phyloP scores from a whole-genome alignment of 495 filamentous ascomycete genomes.

The Podospora tetraspora region DNA sequence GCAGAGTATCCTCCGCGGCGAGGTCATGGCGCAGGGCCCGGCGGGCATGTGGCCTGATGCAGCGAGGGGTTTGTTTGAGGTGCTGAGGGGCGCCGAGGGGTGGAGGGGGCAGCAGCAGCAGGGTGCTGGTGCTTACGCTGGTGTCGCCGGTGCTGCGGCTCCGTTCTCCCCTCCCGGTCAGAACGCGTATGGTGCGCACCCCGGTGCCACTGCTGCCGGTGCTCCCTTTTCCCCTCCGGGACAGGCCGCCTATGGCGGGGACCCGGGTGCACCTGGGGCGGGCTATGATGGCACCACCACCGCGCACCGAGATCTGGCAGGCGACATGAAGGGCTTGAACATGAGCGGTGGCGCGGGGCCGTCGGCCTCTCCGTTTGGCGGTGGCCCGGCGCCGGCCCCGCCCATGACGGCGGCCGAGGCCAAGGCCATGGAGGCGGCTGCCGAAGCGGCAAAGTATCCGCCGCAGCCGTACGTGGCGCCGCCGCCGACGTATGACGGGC shows the following conservation, averaged over 20 bases:
- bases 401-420: slow-evolving; percentile 10
- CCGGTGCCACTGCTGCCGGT: no score
- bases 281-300: neutral
- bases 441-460: slow-evolving; percentile 12
- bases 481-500: slow-evolving; percentile 4
- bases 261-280: neutral
- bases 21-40: slow-evolving; percentile 36
- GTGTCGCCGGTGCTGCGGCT: no score
- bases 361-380: slow-evolving; percentile 5
- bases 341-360: slow-evolving; percentile 11
- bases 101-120: slow-evolving; percentile 20
- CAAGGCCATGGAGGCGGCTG: slow-evolving; percentile 28
- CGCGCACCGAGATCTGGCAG: neutral
- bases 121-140: neutral
- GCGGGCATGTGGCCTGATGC: slow-evolving; percentile 25
- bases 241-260: neutral
- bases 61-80: slow-evolving; percentile 21
- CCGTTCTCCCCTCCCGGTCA: no score
- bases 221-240: neutral
- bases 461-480: slow-evolving; percentile 16
- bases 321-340: slow-evolving; percentile 9
- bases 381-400: slow-evolving; percentile 5
- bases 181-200: no score
- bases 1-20: slow-evolving; percentile 61
- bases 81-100: slow-evolving; percentile 26